Evolutionary conservation across 2,329 filamentous ascomycete genomes (phyloP), one percentile per base, ranked within the genome.

Genomic region (Daldinia eschscholtzii): DNA sequence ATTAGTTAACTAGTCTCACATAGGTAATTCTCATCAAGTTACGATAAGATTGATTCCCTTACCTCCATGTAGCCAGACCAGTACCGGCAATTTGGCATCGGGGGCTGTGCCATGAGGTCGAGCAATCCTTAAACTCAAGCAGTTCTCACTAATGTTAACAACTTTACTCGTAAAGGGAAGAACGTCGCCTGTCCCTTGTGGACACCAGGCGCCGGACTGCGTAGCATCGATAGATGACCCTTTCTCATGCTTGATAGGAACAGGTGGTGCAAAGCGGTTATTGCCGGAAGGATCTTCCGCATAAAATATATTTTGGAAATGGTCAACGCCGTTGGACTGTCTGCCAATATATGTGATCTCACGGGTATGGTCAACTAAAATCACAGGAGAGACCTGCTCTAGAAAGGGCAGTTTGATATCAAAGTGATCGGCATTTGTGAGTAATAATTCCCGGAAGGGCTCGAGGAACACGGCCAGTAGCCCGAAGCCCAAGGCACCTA

Each of bases 191-290:
- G 56, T 60, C 10, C 56, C 64, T 58, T 77, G 76, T 4, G 76
- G 76, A 48, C 77, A 79, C 65, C 74, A 76, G 46, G 74, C 73
- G 1, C 77, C 76, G 2, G 72, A 44, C 1, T 20, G n/a, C 13
- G 66, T 76, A 18, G 77, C 78, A 41, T 74, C 64, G 35, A 79
- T 64, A 1, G 64, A 61, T 5, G 71, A 67, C 0, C 73, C 74
- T 10, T 61, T 53, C 33, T 55, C n/a, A 4, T 72, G 72, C 1
- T 41, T 48, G 46, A 64, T 68, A 10, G 76, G 72, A 5, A 70
- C 66, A 4, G 77, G 77, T n/a, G 73, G 73, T 15, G 76, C 72
- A 71, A 79, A 79, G 6, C 77, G 72, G 28, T 76, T 75, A 0
- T 30, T 15, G 3, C 76, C 76, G 7, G 68, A 71, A 3, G 76